phyloP scores from a whole-genome alignment of 208 protist species.

The Acanthamoeba royreba region DNA sequence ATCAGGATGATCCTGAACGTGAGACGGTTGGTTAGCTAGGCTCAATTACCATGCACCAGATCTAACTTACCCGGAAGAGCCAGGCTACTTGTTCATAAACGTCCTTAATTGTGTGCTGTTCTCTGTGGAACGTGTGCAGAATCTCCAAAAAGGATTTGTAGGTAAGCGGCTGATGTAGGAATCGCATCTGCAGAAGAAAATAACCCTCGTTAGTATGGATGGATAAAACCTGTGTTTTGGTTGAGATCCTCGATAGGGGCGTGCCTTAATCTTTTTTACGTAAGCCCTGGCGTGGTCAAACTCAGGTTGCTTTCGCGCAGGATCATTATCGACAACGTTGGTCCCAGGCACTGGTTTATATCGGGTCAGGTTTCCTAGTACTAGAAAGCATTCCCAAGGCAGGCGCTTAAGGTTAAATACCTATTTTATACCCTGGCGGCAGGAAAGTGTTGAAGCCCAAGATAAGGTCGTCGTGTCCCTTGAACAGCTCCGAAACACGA shows the following conservation, averaged over 20 bases:
- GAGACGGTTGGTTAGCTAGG: not conserved
- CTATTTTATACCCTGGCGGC: constrained; percentile 81
- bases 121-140: constrained; percentile 85
- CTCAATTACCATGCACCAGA: not conserved
- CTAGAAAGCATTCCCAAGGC: not conserved
- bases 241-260: no score
- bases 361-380: no score
- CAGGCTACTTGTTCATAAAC: constrained; percentile 80
- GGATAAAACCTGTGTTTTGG: no score
- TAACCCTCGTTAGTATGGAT: not conserved
- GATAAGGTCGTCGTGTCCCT: constrained; percentile 80
- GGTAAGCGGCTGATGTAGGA: constrained; percentile 66
- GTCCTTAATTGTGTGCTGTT: constrained; percentile 79
- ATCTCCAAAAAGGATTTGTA: constrained; percentile 87
- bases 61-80: constrained; percentile 65
- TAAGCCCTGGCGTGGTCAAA: constrained; percentile 81
- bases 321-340: no score
- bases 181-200: constrained; percentile 56
- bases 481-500: constrained; percentile 84
- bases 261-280: constrained; percentile 80
- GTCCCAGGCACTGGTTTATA: no score
- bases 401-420: not conserved
- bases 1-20: constrained; percentile 67
- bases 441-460: constrained; percentile 89
- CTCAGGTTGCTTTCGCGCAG: constrained; percentile 71